Evolutionary conservation across 192 early-diverging fungal genomes (phyloP), one percentile per base, ranked within the genome.

Genomic region (Coemansia sp.): DNA sequence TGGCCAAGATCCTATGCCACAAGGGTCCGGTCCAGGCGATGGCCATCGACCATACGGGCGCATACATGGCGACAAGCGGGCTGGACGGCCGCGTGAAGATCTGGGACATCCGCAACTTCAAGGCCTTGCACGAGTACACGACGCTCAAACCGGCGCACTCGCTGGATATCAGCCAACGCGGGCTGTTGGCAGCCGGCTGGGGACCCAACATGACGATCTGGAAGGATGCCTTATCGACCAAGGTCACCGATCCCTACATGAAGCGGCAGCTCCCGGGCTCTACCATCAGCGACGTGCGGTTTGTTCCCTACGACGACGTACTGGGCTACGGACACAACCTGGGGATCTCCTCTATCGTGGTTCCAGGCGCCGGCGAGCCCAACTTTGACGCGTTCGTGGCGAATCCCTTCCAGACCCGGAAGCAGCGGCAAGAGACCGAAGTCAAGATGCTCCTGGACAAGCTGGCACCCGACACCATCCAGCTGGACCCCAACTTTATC

Each of bases 291-390:
- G 68, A 81, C 43, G 31, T 93, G 11, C 36, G 62, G 6, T 96
- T 98, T 75, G 90, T 87, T 51, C 96, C 96, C n/a, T 98, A 84
- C 84, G 96, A 98, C 63, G 96, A 98, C 85, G 87, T 93, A 6
- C 84, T 98, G 12, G 93, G 88, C 14, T 66, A 90, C 43, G 91
- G 90, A 15, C 92, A 96, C 77, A 61, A 71, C 14, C 54, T 74
- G 12, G 96, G 96, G 11, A 73, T 98, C 6, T 82, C 82, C 11
- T 88, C 84, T 53, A 66, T 98, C 17, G 80, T 95, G 10, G 81
- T 98, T 6, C 96, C 96, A 0, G 92, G 92, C 11, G 76, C 93
- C n/a, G 96, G 96, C 49, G 96, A 98, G 65, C 90, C 96, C 63
- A 98, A 98, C 87, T 93, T 90, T 80, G 96, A 98, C 76, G 87